phyloP scores from a whole-genome alignment of 2,329 filamentous ascomycete genomes.

The Chaetomiaceae sp. region DNA sequence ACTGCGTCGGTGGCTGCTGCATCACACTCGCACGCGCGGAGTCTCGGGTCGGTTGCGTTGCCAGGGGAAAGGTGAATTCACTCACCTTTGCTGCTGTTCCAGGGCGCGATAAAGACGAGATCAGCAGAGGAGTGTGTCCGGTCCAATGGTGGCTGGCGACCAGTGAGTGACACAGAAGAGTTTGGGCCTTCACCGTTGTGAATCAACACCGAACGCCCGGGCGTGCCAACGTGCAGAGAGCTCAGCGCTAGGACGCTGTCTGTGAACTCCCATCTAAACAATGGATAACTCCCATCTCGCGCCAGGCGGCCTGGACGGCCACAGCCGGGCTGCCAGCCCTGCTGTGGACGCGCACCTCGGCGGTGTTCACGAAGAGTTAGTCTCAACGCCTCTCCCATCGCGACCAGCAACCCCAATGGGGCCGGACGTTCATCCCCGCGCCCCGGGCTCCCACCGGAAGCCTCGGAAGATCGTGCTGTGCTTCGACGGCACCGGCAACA shows the following conservation, averaged over 20 bases:
- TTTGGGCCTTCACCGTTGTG: too few species aligned
- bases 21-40: neutral
- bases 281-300: slow-evolving; percentile 23
- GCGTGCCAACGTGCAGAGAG: too few species aligned
- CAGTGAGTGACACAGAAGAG: too few species aligned
- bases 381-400: slow-evolving; percentile 18
- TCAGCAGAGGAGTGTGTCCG: neutral
- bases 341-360: slow-evolving; percentile 1
- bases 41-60: neutral
- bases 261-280: neutral
- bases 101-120: neutral
- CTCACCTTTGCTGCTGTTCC: neutral
- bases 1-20: neutral
- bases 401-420: slow-evolving; percentile 17
- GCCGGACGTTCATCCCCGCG: neutral
- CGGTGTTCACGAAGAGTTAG: slow-evolving; percentile 15
- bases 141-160: too few species aligned
- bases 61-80: neutral
- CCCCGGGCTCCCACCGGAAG: slow-evolving; percentile 8
- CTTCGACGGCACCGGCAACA: slow-evolving; percentile 59
- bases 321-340: neutral
- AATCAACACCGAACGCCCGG: too few species aligned
- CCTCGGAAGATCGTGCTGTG: slow-evolving; percentile 50
- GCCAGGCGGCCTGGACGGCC: slow-evolving; percentile 6
- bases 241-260: neutral